Conservation (phyloP, 192 early-diverging fungal species). For the Kickxella alabastrina region DNA sequence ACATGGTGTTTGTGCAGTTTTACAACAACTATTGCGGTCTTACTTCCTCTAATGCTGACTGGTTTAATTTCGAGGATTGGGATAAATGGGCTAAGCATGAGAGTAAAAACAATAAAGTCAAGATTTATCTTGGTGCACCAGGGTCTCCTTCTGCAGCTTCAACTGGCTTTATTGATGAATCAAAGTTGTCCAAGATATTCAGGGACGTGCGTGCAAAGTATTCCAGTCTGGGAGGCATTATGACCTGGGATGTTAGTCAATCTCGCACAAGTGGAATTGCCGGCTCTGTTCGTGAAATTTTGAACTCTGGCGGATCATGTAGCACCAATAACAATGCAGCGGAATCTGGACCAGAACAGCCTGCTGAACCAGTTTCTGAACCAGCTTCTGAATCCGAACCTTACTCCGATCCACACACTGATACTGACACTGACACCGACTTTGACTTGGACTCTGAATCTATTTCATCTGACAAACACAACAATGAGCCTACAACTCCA, state of each 20-base stretch:
- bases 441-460: no score
- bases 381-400: no score
- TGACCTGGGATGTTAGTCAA: constrained; percentile 52
- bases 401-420: background rate
- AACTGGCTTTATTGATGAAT: constrained; percentile 32
- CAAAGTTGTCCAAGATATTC: constrained; percentile 22
- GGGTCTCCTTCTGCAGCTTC: constrained; percentile 41
- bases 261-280: constrained; percentile 1
- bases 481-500: no score
- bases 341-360: no score
- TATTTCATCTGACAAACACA: background rate
- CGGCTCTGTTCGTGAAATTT: background rate
- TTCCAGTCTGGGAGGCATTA: constrained; percentile 54
- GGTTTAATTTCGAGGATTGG: constrained; percentile 53
- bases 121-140: constrained; percentile 47
- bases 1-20: constrained; percentile 57
- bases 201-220: constrained; percentile 19
- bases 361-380: no score
- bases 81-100: constrained; percentile 51
- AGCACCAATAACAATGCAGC: background rate
- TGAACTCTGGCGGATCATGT: background rate
- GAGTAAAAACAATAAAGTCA: constrained; percentile 47
- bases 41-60: constrained; percentile 5
- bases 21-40: constrained; percentile 60
- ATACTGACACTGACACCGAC: background rate